Conservation (phyloP, 768 basidiomycete species). For the Tephrocybe sp. region DNA sequence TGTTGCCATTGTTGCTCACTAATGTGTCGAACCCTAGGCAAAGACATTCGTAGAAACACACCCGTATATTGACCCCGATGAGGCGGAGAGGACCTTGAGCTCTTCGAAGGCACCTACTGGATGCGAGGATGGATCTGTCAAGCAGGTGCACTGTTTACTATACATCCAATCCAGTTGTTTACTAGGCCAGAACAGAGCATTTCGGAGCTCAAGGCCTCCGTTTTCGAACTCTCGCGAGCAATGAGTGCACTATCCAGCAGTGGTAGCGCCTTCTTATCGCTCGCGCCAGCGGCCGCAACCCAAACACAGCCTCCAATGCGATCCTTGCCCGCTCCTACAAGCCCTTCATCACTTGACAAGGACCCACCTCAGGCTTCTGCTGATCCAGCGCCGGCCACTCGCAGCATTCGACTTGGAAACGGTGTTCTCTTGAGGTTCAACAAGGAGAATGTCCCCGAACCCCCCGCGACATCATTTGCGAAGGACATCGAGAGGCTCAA, state of each 20-base stretch:
- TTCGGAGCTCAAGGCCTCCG: no score
- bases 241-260: no score
- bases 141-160: no score
- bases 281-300: background rate
- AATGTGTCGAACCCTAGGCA: background rate
- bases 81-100: no score
- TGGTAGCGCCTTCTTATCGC: background rate
- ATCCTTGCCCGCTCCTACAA: background rate
- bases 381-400: background rate
- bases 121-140: no score
- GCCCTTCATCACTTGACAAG: background rate
- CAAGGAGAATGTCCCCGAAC: conserved; percentile 17
- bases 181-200: no score
- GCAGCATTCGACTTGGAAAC: no score
- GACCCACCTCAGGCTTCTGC: background rate
- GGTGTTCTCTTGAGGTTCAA: conserved; percentile 9
- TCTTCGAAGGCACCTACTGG: no score
- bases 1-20: background rate
- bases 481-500: no score
- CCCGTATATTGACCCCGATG: no score
- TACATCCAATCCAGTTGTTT: no score
- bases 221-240: no score
- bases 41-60: background rate
- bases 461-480: conserved; percentile 22
- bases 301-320: background rate